Evolutionary conservation across 164 flowering plant genomes (phyloP), one percentile per base, ranked within the genome.

Genomic region (Chimonanthus salicifolius): DNA sequence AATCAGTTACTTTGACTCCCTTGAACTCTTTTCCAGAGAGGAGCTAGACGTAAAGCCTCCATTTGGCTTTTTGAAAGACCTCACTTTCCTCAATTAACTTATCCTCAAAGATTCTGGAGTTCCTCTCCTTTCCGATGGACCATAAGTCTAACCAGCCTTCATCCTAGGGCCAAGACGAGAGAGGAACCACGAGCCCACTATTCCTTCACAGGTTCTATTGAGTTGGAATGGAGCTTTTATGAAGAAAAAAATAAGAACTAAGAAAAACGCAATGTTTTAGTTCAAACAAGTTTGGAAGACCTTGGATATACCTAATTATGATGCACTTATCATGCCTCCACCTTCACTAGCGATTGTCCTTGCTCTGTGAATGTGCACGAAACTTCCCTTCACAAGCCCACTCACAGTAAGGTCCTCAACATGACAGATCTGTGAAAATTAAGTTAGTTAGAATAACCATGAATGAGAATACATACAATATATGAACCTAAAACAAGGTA

Each of bases 351-450:
- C 51, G 51, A 96, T 78, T 66, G 94, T 90, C 80, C 90, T 89
- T 76, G 97, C 88, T 78, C 95, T 84, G 72, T 95, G 99, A 66
- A 96, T 89, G 83, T 94, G 97, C 74, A 96, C 88, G 77, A 96
- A 91, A 47, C 98, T 90, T 76, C 99, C 99, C 75, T 88, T 81
- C 60, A 96, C 83, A 48, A 87, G 78, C 71, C 99, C 99, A 79
- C 85, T 88, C 78, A 96, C 86, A 72, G 78, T 83, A 69, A 96
- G 80, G 85, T 96, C 99, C 79, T 96, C 99, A 81, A 96, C 99
- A 72, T 98, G 89, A 66, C 99, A 96, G 15, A 96, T 90, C 98
- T 93, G 83, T 68, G 66, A 76, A 71, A 66, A 11, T 20, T 11
- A 66, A 11, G 47, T n/a, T 4, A 9, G 46, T 66, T 15, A 10